A percentile compares a stretch with the other conserved stretches of the same genome.
Evolutionary conservation across 2,329 filamentous ascomycete species (phyloP).

Genomic region (Epichloe elymi): DNA sequence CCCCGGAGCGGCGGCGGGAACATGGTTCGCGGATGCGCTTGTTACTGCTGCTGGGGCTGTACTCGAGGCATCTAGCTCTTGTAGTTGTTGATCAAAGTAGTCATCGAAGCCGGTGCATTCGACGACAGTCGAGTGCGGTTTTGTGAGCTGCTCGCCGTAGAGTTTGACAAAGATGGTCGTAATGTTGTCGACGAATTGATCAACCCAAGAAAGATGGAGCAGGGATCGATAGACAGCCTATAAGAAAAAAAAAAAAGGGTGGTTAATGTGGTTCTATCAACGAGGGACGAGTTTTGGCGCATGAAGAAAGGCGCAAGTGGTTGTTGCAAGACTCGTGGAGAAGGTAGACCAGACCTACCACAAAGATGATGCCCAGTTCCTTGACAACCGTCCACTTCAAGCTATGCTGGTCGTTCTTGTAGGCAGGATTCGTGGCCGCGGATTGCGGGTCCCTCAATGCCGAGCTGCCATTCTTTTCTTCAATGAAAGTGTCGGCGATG

Average conservation of each 20-base stretch:
- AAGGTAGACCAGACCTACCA: conserved; percentile 38
- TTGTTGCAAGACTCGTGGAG: not conserved
- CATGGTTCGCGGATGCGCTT: conserved; percentile 7
- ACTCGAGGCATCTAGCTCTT: conserved; percentile 57
- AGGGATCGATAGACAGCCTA: conserved; percentile 95
- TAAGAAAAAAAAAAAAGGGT: not conserved
- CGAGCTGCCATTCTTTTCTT: conserved; percentile 63
- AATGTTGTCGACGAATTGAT: conserved; percentile 91
- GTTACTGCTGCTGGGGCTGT: conserved; percentile 17
- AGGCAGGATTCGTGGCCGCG: conserved; percentile 55
- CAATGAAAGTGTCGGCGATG: conserved; percentile 94
- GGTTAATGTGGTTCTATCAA: not conserved
- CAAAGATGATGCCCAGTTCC: conserved; percentile 89
- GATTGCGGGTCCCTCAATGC: conserved; percentile 46
- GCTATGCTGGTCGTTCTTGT: conserved; percentile 86
- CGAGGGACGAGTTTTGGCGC: not conserved
- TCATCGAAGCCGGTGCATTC: conserved; percentile 72
- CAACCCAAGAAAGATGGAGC: conserved; percentile 90
- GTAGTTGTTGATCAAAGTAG: conserved; percentile 89
- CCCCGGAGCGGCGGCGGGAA: conserved; percentile 20
- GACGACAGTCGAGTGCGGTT: conserved; percentile 62
- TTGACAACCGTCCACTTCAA: conserved; percentile 88
- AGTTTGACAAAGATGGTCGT: conserved; percentile 82
- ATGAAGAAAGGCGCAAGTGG: not conserved
- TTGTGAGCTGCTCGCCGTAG: conserved; percentile 77